Percentiles rank a stretch among this genome's conserved stretches.
These are phyloP conservation scores for Corchorus olitorius DNA, from an alignment of 345 rosid species.

Conservation along the genomic window DNA sequence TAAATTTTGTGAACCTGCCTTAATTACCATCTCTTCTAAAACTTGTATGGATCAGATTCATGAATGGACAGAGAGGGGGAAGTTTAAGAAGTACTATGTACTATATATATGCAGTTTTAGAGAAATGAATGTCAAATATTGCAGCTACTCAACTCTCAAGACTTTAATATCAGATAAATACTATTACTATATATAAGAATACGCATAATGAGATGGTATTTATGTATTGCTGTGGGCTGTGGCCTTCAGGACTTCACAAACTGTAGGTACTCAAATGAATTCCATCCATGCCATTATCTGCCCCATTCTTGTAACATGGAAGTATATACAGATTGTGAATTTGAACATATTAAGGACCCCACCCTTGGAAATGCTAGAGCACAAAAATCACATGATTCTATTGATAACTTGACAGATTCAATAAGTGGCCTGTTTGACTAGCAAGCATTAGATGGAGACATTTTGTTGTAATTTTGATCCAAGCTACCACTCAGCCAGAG, in stretches of 20 bases:
- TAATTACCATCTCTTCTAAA: no score
- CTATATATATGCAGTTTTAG: not conserved
- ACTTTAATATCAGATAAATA: no score
- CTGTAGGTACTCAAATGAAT: slow-evolving; percentile 8
- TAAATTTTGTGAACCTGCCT: not conserved
- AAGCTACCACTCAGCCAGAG: not conserved
- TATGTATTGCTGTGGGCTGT: not conserved
- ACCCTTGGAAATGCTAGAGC: slow-evolving; percentile 12
- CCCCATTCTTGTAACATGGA: slow-evolving; percentile 20
- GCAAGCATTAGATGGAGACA: slow-evolving; percentile 21
- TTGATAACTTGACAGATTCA: slow-evolving; percentile 30
- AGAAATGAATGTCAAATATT: no score
- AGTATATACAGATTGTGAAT: slow-evolving; percentile 21
- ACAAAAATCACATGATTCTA: slow-evolving; percentile 27
- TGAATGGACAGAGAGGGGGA: not conserved
- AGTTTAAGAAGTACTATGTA: not conserved
- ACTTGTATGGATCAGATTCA: not conserved
- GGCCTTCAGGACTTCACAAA: not conserved
- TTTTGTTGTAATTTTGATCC: slow-evolving; percentile 4
- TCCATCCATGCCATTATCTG: slow-evolving; percentile 10
- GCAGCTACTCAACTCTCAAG: no score
- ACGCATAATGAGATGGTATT: not conserved
- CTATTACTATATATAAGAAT: no score
- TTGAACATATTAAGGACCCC: slow-evolving; percentile 28
- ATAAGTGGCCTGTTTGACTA: slow-evolving; percentile 21